phyloP scores from a whole-genome alignment of 441 rosid species.

The Pelargonium cotyledonis region DNA sequence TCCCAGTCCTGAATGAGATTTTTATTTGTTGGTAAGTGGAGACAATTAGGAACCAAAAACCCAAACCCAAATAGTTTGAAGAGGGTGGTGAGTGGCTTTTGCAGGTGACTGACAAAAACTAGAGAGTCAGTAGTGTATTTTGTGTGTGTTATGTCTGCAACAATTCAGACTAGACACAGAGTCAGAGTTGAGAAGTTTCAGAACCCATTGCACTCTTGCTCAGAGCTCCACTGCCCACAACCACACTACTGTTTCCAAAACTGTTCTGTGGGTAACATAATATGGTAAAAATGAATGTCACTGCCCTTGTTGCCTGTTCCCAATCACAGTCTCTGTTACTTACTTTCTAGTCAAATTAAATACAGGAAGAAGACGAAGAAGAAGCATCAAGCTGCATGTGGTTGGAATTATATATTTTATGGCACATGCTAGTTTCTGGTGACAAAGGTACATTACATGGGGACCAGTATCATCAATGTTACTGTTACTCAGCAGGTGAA shows the following conservation, averaged over 20 bases:
- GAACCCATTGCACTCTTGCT: not conserved
- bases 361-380: too few species aligned
- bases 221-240: not conserved
- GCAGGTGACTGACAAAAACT: slow-evolving; percentile 3
- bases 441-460: not conserved
- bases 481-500: not conserved
- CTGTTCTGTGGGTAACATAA: not conserved
- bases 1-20: too few species aligned
- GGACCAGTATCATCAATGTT: slow-evolving; percentile 5
- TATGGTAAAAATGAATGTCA: not conserved
- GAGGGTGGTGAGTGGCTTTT: not conserved
- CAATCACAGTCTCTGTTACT: not conserved
- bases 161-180: not conserved
- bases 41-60: too few species aligned
- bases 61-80: too few species aligned
- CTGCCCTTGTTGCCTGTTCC: not conserved
- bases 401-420: slow-evolving; percentile 3
- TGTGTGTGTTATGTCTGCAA: slow-evolving; percentile 2
- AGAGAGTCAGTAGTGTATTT: slow-evolving; percentile 2
- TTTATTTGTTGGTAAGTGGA: too few species aligned
- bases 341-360: not conserved
- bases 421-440: slow-evolving; percentile 3
- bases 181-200: not conserved
- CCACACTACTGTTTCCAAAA: not conserved
- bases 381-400: not conserved